Conservation (phyloP, 2,329 filamentous ascomycete genomes). For the Boeremia exigua region DNA sequence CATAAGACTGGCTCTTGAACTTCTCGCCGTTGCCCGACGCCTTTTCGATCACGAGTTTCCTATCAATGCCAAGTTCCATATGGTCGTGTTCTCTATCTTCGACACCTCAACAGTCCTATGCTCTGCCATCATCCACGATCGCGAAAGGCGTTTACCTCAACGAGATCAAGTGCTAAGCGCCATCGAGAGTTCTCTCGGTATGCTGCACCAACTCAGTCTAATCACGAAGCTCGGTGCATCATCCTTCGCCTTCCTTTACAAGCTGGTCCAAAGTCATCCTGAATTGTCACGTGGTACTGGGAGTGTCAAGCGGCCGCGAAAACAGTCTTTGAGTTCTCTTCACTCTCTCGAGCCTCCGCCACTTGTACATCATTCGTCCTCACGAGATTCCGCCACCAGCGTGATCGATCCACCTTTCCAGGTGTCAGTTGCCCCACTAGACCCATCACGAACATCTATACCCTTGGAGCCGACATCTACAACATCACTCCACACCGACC, state of each 20-base stretch:
- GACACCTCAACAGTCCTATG: slow-evolving; percentile 59
- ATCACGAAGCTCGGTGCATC: slow-evolving; percentile 38
- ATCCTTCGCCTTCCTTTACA: slow-evolving; percentile 41
- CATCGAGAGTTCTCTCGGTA: slow-evolving; percentile 43
- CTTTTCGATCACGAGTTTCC: slow-evolving; percentile 56
- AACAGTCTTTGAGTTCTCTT: no score
- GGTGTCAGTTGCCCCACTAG: not conserved
- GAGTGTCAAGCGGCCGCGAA: slow-evolving; percentile 24
- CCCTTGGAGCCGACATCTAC: slow-evolving; percentile 5
- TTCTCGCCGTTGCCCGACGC: slow-evolving; percentile 50
- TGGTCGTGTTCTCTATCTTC: slow-evolving; percentile 59
- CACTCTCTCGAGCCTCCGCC: slow-evolving; percentile 5
- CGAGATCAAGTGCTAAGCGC: slow-evolving; percentile 51
- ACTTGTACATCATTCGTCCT: slow-evolving; percentile 2
- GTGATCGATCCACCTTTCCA: not conserved
- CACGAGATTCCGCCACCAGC: not conserved
- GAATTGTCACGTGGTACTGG: slow-evolving; percentile 24
- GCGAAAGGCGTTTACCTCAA: slow-evolving; percentile 49
- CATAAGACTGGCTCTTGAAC: slow-evolving; percentile 53
- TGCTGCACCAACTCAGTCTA: slow-evolving; percentile 38
- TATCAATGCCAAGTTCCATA: slow-evolving; percentile 57
- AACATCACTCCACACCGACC: slow-evolving; percentile 22
- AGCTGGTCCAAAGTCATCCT: slow-evolving; percentile 38
- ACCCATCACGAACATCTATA: not conserved
- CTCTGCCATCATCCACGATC: slow-evolving; percentile 60